Evolutionary conservation across 805 yeast genomes (phyloP).

Genomic region (Lipomyces japonicus): DNA sequence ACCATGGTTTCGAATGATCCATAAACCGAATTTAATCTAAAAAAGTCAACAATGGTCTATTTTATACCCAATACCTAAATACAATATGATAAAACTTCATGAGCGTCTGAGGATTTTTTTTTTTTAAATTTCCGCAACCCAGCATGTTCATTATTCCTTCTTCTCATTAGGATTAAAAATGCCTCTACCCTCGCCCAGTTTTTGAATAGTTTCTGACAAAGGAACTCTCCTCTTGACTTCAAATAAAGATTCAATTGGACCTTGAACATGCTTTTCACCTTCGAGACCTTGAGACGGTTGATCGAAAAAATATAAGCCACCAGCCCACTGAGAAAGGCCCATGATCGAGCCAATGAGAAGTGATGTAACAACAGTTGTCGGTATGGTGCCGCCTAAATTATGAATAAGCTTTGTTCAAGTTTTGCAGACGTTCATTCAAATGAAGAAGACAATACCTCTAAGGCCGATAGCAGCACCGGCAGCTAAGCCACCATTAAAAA

Average conservation of each 20-base stretch:
- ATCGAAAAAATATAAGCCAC: too few relatives aligned
- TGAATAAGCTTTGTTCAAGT: too few relatives aligned
- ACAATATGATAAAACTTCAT: too few relatives aligned
- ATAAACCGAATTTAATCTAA: too few relatives aligned
- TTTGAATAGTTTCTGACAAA: conserved; percentile 69
- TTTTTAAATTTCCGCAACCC: too few relatives aligned
- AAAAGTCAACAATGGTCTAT: too few relatives aligned
- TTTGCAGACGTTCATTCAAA: too few relatives aligned
- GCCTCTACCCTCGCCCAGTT: conserved; percentile 52
- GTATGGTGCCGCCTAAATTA: conserved; percentile 7
- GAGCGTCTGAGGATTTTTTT: too few relatives aligned
- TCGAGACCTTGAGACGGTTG: too few relatives aligned
- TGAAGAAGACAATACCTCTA: conserved; percentile 1
- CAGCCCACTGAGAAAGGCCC: conserved; percentile 48
- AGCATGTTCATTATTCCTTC: too few relatives aligned
- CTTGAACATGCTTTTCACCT: conserved; percentile 27
- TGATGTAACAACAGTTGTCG: conserved; percentile 10
- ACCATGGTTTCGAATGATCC: too few relatives aligned
- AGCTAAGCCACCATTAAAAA: conserved; percentile 20
- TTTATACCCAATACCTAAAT: too few relatives aligned
- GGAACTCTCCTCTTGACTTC: conserved; percentile 79
- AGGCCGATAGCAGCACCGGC: conserved; percentile 19
- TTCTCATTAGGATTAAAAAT: conserved; percentile 15
- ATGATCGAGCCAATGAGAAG: conserved; percentile 19
- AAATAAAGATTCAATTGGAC: conserved; percentile 46